These are phyloP conservation scores for Castanea sativa DNA, from an alignment of 306 rosid genomes.

Conservation along the genomic window DNA sequence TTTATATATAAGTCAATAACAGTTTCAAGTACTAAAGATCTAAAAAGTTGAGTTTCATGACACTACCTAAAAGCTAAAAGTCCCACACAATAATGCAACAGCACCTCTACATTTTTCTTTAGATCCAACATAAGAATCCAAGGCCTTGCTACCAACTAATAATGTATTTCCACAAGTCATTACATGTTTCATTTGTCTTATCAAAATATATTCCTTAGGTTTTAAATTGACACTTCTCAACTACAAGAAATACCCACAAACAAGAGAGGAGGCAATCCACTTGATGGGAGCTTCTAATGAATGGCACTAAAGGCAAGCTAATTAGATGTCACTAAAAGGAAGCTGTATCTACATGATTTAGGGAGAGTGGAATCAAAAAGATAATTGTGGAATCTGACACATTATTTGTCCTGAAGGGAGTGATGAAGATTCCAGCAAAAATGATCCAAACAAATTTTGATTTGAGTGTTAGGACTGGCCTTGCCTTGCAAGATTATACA, in stretches of 20 bases:
- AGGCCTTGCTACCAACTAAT: neutral
- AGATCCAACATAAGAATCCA: neutral
- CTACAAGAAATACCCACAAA: neutral
- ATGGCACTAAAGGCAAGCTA: neutral
- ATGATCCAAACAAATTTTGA: neutral
- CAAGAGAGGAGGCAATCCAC: neutral
- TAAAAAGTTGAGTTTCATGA: neutral
- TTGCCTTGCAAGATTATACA: neutral
- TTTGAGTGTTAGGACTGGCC: neutral
- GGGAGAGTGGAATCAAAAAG: neutral
- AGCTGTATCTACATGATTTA: neutral
- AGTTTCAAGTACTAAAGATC: neutral
- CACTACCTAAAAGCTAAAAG: neutral
- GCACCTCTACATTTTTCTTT: neutral
- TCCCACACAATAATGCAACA: neutral
- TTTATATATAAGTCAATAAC: neutral
- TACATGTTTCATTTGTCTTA: neutral
- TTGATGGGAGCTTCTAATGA: neutral
- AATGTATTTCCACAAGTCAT: neutral
- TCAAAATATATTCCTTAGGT: neutral
- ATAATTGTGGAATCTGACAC: neutral
- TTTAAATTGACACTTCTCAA: neutral
- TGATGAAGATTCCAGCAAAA: neutral
- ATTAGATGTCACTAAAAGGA: too few species aligned
- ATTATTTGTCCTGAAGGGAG: neutral